phyloP scores from a whole-genome alignment of 1,284 basidiomycete species.

The Laetiporus sulphureus region DNA sequence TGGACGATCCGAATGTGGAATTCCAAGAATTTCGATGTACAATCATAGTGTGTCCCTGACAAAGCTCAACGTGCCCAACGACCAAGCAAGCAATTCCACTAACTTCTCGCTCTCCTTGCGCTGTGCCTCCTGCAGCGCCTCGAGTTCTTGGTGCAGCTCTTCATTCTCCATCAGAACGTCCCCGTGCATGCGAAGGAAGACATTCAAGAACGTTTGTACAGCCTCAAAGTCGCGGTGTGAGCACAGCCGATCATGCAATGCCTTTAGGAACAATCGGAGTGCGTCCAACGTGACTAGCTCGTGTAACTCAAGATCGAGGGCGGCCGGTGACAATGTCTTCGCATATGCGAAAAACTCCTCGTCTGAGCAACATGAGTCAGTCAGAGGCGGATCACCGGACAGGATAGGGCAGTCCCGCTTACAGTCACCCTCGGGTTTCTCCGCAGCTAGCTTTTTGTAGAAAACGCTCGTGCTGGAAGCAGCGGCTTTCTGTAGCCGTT shows the following conservation, averaged over 20 bases:
- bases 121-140: conserved; percentile 57
- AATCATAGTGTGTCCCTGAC: conserved; percentile 36
- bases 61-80: conserved; percentile 67
- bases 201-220: conserved; percentile 83
- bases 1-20: background rate
- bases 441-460: conserved; percentile 54
- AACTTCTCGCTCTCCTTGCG: conserved; percentile 67
- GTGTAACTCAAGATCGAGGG: conserved; percentile 87
- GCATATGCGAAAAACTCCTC: conserved; percentile 81
- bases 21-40: too few species aligned
- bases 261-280: conserved; percentile 66
- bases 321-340: conserved; percentile 86
- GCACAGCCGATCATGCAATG: conserved; percentile 66
- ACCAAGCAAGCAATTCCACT: conserved; percentile 62
- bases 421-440: conserved; percentile 65
- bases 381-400: background rate
- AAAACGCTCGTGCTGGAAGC: conserved; percentile 71
- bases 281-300: conserved; percentile 65
- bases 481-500: conserved; percentile 48
- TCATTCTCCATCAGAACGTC: conserved; percentile 70
- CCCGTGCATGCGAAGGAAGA: conserved; percentile 82
- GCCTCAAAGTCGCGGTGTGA: conserved; percentile 93
- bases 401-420: conserved; percentile 26
- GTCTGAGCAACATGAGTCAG: conserved; percentile 36
- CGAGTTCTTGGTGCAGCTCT: conserved; percentile 54